phyloP scores from a whole-genome alignment of 2,329 filamentous ascomycete genomes.

The Pseudovirgaria hyperparasitica region DNA sequence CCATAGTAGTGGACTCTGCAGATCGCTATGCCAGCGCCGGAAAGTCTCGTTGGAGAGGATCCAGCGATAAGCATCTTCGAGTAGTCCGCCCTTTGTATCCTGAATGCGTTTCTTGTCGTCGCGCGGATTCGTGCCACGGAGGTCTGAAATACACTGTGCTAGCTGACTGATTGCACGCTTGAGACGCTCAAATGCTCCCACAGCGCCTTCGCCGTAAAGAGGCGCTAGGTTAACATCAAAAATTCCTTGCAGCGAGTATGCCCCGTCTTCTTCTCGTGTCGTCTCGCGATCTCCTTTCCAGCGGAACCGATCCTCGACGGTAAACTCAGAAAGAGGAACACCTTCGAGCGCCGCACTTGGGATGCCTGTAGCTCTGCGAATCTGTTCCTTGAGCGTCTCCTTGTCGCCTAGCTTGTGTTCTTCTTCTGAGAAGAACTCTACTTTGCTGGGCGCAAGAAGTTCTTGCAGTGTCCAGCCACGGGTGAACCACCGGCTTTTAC shows the following conservation, averaged over 20 bases:
- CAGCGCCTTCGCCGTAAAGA: background rate
- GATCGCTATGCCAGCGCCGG: conserved; percentile 11
- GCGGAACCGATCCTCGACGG: conserved; percentile 4
- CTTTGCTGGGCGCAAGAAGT: conserved; percentile 1
- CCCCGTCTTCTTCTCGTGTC: conserved; percentile 5
- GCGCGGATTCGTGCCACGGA: conserved; percentile 6
- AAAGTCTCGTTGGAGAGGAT: conserved; percentile 18
- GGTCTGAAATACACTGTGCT: conserved; percentile 5
- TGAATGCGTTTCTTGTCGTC: conserved; percentile 10
- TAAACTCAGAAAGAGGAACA: conserved; percentile 3
- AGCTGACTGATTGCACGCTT: conserved; percentile 6
- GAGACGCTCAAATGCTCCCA: background rate
- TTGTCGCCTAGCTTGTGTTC: background rate
- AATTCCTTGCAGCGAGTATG: conserved; percentile 5
- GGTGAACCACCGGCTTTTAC: conserved; percentile 2
- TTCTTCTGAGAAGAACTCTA: conserved; percentile 2
- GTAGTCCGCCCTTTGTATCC: conserved; percentile 11
- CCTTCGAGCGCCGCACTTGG: conserved; percentile 7
- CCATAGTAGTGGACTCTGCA: conserved; percentile 16
- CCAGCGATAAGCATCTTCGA: conserved; percentile 20
- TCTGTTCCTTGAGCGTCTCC: conserved; percentile 3
- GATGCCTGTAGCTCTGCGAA: conserved; percentile 10
- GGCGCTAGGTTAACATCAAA: conserved; percentile 4
- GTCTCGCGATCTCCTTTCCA: conserved; percentile 8
- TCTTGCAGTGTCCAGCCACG: conserved; percentile 3